These are phyloP conservation scores for Thalia dealbata DNA, from an alignment of 176 grass and related monocot species.

Conservation along the genomic window DNA sequence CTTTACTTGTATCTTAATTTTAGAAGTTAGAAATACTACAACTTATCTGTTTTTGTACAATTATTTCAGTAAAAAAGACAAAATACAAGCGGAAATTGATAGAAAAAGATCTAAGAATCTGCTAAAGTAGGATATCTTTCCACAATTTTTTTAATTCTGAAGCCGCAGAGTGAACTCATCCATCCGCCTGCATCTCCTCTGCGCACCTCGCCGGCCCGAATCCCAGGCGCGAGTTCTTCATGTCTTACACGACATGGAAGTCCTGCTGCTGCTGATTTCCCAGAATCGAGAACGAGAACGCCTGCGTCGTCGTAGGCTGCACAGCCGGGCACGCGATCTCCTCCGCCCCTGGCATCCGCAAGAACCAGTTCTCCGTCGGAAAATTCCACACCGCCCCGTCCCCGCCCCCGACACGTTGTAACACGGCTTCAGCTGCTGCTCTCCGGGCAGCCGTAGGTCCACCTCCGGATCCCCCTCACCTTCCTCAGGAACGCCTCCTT, in stretches of 20 bases:
- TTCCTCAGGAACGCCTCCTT: constrained; percentile 50
- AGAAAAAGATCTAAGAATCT: too few species aligned
- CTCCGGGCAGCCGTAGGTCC: constrained; percentile 33
- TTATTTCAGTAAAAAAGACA: too few species aligned
- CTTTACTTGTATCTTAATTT: too few species aligned
- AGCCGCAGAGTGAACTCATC: too few species aligned
- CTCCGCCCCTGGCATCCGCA: constrained; percentile 42
- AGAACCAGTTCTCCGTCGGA: constrained; percentile 80
- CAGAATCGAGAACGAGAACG: constrained; percentile 58
- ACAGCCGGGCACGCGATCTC: constrained; percentile 67
- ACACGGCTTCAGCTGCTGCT: constrained; percentile 60
- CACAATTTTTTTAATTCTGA: too few species aligned
- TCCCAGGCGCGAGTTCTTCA: constrained; percentile 52
- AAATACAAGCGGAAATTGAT: too few species aligned
- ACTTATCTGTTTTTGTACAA: too few species aligned
- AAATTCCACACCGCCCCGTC: constrained; percentile 79
- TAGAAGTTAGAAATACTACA: too few species aligned
- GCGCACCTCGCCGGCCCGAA: constrained; percentile 75
- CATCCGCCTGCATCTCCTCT: constrained; percentile 42
- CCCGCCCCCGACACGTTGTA: constrained; percentile 77
- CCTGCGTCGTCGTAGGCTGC: constrained; percentile 44
- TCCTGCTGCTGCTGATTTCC: constrained; percentile 98
- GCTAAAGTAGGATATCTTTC: too few species aligned
- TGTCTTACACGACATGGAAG: constrained; percentile 74
- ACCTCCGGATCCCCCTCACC: constrained; percentile 33